Conservation (phyloP, 2,329 filamentous ascomycete species). For the Sclerotinia borealis region DNA sequence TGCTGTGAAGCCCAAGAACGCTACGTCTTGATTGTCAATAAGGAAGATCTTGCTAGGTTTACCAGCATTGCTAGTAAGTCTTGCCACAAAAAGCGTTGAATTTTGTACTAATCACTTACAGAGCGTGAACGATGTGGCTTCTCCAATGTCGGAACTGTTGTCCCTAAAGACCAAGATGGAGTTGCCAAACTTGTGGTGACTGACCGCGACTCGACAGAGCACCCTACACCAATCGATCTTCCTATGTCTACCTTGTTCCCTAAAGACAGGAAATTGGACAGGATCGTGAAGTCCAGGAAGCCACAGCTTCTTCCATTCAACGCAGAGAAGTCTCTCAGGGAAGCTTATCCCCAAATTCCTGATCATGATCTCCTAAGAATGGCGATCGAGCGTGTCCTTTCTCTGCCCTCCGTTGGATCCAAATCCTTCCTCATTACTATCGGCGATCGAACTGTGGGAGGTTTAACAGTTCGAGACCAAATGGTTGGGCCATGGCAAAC, state of each 20-base stretch:
- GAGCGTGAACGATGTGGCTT: conserved; percentile 85
- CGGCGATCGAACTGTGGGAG: conserved; percentile 85
- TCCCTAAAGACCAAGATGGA: conserved; percentile 54
- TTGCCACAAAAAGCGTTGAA: neutral
- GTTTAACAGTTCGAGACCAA: conserved; percentile 82
- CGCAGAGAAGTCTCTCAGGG: conserved; percentile 53
- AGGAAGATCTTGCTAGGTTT: conserved; percentile 73
- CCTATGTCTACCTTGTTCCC: conserved; percentile 87
- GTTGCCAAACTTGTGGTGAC: conserved; percentile 70
- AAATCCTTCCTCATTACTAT: conserved; percentile 98
- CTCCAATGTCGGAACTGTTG: conserved; percentile 80
- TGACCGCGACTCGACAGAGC: conserved; percentile 69
- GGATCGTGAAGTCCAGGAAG: conserved; percentile 65
- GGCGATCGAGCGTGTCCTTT: conserved; percentile 75
- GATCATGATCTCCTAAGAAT: conserved; percentile 44
- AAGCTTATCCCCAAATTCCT: conserved; percentile 40
- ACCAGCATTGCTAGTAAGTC: conserved; percentile 53
- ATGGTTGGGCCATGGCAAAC: conserved; percentile 97
- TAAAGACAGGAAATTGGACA: conserved; percentile 74
- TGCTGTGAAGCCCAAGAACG: conserved; percentile 96
- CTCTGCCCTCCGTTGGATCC: conserved; percentile 85
- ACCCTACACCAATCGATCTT: conserved; percentile 77
- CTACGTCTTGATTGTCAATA: conserved; percentile 85
- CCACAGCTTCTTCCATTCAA: conserved; percentile 67
- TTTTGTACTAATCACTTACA: conserved; percentile 23